Base-by-base conservation (phyloP, 208 protist species). In the Leishmania arabica region DNA sequence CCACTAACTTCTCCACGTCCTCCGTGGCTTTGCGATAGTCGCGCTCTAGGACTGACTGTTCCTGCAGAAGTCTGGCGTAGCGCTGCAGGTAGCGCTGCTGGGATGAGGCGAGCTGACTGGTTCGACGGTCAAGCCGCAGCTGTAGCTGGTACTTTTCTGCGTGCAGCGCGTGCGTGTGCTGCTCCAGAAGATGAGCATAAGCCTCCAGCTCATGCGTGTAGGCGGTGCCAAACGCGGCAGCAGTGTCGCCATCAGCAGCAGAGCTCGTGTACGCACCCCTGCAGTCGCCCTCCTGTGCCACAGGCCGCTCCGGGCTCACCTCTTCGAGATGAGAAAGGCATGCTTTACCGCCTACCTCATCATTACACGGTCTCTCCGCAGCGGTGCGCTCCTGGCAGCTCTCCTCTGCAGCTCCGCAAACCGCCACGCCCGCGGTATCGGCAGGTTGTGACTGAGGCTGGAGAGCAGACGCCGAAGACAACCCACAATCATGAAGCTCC, bases 141-240 rank as follows among this genome's bases (percentile, higher is more conserved):
- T 84, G 81, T 58, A 84, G 81, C 42, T 75, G 51, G n/a, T 70
- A 66, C 3, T 80, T 84, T 8, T 84, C 81, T 7, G 56, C 58
- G 65, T 80, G 81, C 19, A 80, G 68, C 2, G 69, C n/a, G 27
- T 56, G 81, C 0, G 75, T 80, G 56, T 80, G 75, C 19, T 71
- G 51, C 24, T 79, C 75, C 13, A 84, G 54, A 5, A 49, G 49
- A 54, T 64, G 54, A 37, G 77, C 72, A 47, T 80, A 80, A 9
- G 69, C 62, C 60, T 84, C 81, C 75, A 84, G 75, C 13, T 75
- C 58, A 51, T 45, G 56, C 45, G 21, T 66, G 60, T 84, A 84
- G 56, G n/a, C 6, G 47, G 51, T 37, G 71, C 19, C 51, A 54
- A 58, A 24, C 71, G 51, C n/a, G 27, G 45, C n/a, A 76, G 15